phyloP scores from a whole-genome alignment of 768 basidiomycete genomes.

The Xerocomellus dryophilus region DNA sequence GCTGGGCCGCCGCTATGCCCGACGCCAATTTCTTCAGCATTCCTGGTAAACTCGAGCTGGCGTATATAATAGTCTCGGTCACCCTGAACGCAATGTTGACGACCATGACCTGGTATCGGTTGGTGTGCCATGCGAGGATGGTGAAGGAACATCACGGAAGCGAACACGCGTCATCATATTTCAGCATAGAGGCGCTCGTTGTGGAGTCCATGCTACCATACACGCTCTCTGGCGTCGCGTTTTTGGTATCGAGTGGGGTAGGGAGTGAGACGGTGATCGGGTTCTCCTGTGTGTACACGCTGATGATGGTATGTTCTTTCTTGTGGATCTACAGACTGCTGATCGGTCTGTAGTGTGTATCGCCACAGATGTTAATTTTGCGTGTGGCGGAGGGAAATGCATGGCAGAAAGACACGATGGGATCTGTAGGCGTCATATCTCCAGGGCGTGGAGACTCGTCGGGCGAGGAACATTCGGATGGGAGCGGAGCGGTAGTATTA shows the following conservation, averaged over 20 bases:
- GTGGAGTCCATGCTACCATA: constrained; percentile 15
- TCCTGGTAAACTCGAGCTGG: neutral
- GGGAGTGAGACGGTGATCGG: neutral
- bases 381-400: constrained; percentile 8
- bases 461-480: neutral
- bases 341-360: constrained; percentile 8
- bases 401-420: constrained; percentile 5
- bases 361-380: constrained; percentile 15
- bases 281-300: constrained; percentile 6
- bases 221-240: constrained; percentile 13
- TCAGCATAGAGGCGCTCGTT: neutral
- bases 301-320: constrained; percentile 6
- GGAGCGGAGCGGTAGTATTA: neutral
- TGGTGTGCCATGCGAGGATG: neutral
- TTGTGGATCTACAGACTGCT: neutral
- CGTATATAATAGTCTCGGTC: constrained; percentile 1
- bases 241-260: constrained; percentile 6
- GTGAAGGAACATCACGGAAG: neutral
- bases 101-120: constrained; percentile 9
- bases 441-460: neutral
- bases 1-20: neutral
- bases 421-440: too few species aligned
- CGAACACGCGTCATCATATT: neutral
- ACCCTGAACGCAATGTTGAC: constrained; percentile 8
- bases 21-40: neutral